These are phyloP conservation scores for Crucibulum laeve DNA, from an alignment of 768 basidiomycete genomes.

Conservation along the genomic window DNA sequence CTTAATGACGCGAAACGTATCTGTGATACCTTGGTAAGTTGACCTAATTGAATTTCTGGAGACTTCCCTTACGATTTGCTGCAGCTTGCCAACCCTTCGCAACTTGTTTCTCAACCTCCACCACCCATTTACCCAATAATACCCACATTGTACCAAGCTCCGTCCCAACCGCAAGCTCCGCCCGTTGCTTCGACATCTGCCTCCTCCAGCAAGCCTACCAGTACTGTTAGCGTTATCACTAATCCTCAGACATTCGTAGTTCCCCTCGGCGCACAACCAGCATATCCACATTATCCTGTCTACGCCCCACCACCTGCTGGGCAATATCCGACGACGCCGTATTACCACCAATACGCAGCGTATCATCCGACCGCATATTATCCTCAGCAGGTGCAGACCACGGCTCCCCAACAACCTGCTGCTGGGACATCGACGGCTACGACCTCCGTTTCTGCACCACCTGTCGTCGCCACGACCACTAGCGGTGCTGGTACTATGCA, in stretches of 20 bases:
- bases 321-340: slow-evolving; percentile 58
- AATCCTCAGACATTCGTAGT: slow-evolving; percentile 74
- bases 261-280: slow-evolving; percentile 49
- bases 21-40: slow-evolving; percentile 68
- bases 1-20: slow-evolving; percentile 73
- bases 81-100: slow-evolving; percentile 72
- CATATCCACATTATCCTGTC: slow-evolving; percentile 43
- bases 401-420: slow-evolving; percentile 10
- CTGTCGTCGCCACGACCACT: slow-evolving; percentile 15
- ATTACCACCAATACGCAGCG: slow-evolving; percentile 48
- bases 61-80: slow-evolving; percentile 10
- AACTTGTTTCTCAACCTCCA: slow-evolving; percentile 62
- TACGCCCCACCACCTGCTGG: slow-evolving; percentile 29
- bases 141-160: slow-evolving; percentile 36
- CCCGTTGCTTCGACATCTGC: slow-evolving; percentile 25
- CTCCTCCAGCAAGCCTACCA: slow-evolving; percentile 16
- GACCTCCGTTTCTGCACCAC: slow-evolving; percentile 10
- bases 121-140: slow-evolving; percentile 50
- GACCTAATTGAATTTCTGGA: slow-evolving; percentile 2
- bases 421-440: slow-evolving; percentile 10
- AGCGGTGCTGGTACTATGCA: slow-evolving; percentile 39
- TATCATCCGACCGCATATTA: slow-evolving; percentile 14
- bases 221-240: slow-evolving; percentile 51
- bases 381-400: slow-evolving; percentile 6
- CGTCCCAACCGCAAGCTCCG: slow-evolving; percentile 12